Conservation (phyloP, 805 yeast species). For the Zygosaccharomyces lentus region DNA sequence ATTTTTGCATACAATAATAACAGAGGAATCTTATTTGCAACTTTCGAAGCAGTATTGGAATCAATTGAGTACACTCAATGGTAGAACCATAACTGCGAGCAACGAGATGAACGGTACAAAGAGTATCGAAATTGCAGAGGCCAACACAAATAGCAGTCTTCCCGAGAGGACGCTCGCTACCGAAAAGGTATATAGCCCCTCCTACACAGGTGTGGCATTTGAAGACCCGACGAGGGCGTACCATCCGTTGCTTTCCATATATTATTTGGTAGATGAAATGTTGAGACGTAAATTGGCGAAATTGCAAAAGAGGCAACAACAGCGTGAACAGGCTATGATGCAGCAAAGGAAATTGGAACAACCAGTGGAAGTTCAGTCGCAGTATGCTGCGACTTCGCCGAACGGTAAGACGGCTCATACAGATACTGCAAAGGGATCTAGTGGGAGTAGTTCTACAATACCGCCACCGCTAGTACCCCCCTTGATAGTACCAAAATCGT, state of each 20-base stretch:
- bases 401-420: not conserved
- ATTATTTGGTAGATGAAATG: constrained; percentile 84
- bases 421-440: not conserved
- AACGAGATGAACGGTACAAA: constrained; percentile 11
- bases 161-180: not conserved
- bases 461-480: constrained; percentile 10
- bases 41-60: constrained; percentile 31
- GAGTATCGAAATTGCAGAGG: constrained; percentile 6
- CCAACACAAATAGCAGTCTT: not conserved
- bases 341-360: constrained; percentile 20
- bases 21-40: constrained; percentile 55
- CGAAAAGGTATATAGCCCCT: constrained; percentile 7
- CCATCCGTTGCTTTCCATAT: constrained; percentile 85
- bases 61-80: constrained; percentile 13
- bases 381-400: not conserved
- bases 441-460: not conserved
- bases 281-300: constrained; percentile 61
- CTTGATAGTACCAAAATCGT: constrained; percentile 1
- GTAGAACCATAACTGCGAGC: constrained; percentile 11
- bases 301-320: constrained; percentile 27
- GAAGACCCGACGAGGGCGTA: constrained; percentile 80
- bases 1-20: constrained; percentile 53
- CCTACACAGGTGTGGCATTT: constrained; percentile 9
- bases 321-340: constrained; percentile 16
- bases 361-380: constrained; percentile 1